Evolutionary conservation across 257 asterid species (phyloP), one percentile per base, ranked within the genome.

Genomic region (Capsicum baccatum): DNA sequence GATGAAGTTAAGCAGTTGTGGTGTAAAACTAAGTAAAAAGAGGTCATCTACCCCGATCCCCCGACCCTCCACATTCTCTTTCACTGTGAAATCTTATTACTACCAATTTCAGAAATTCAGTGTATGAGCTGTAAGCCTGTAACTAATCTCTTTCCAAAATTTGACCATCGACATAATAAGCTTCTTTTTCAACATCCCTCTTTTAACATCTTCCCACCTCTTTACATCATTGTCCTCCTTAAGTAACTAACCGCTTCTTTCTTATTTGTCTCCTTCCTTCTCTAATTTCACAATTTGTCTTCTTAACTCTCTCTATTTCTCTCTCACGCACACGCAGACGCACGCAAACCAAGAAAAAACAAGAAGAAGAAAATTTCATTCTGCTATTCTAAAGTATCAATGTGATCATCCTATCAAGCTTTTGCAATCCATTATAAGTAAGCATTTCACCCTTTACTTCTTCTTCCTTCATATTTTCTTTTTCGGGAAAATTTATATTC

Each of bases 61-160:
- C 79, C 55, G 54, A 69, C 79, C 16, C 15, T 39, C 55, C 79
- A 69, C 55, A 74, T 19, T 48, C 12, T 19, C 1, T 9, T 48
- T 73, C 42, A 19, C 39, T 9, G 69, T 63, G 39, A 63, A 39
- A 39, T 39, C 0, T 63, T 6, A 19, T 47, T 19, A 26, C 33
- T 12, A 3, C 80, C 60, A 48, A 74, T 19, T 50, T 19, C 60
- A 19, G 80, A 73, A 48, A n/a, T 73, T 50, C 80, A 50, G n/a
- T 50, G 13, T 39, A 74, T 74, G 80, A 50, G 80, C 80, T 74
- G 80, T 69, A 69, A 16, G 4, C 35, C 79, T 42, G 21, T 21
- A 74, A 50, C 62, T 74, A 74, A 47, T 15, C 17, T 67, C 16
- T 9, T 44, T 71, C 57, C 57, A 44, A 48, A 12, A 0, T 50